A percentile compares a stretch with the other conserved stretches of the same genome.
Conservation (phyloP, 345 rosid species). For the Eucalyptus cladocalyx region DNA sequence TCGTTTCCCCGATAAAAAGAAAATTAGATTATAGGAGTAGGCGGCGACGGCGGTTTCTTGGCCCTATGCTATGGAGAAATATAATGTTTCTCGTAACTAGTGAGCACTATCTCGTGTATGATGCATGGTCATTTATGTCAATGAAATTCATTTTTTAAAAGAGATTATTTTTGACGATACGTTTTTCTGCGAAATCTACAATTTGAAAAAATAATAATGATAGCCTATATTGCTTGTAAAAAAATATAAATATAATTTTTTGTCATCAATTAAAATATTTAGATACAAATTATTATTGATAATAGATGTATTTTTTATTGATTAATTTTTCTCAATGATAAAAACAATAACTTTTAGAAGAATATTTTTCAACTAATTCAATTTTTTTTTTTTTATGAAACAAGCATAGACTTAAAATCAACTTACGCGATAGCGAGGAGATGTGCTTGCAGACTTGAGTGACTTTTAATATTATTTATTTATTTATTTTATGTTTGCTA, state of each 20-base stretch:
- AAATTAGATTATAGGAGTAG: not conserved
- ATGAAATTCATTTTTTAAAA: not conserved
- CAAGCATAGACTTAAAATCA: not conserved
- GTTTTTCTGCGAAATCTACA: not conserved
- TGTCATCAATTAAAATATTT: not conserved
- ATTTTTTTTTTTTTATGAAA: not conserved
- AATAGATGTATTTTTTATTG: not conserved
- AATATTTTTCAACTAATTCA: not conserved
- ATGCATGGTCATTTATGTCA: not conserved
- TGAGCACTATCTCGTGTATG: not conserved
- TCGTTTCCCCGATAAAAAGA: not conserved
- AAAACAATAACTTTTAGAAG: not conserved
- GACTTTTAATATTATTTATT: not conserved
- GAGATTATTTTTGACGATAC: not conserved
- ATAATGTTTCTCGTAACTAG: not conserved
- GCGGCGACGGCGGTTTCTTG: not conserved
- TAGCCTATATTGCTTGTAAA: not conserved
- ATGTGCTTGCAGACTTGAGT: not conserved
- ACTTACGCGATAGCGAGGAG: not conserved
- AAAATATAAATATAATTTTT: not conserved
- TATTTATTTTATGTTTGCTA: not conserved
- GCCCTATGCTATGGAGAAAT: not conserved
- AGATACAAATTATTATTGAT: not conserved
- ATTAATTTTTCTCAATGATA: not conserved
- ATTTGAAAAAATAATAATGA: not conserved